Percentiles rank a stretch among this genome's conserved stretches.
These are phyloP conservation scores for Lentinus tigrinus DNA, from an alignment of 768 basidiomycete genomes.

Conservation along the genomic window DNA sequence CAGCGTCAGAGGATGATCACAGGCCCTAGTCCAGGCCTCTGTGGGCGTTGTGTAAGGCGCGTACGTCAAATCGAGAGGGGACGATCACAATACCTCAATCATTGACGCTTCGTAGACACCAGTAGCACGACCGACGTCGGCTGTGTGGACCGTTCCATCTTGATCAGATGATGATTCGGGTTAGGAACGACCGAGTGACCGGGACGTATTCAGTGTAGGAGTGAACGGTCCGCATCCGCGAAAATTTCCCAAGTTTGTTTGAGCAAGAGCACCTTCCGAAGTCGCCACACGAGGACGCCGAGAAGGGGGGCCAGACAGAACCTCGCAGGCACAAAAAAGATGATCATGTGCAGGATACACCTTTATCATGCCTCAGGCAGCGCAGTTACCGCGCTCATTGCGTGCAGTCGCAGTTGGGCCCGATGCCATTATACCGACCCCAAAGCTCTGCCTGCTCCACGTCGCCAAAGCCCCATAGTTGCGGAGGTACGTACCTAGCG, in stretches of 20 bases:
- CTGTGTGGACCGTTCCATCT: background rate
- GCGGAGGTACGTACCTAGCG: too few relatives aligned
- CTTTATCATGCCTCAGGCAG: conserved; percentile 1
- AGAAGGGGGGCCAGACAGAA: background rate
- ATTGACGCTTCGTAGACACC: background rate
- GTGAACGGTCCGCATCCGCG: conserved; percentile 2
- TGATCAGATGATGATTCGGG: background rate
- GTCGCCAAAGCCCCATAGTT: too few relatives aligned
- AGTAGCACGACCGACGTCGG: background rate
- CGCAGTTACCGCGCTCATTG: background rate
- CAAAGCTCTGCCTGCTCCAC: too few relatives aligned
- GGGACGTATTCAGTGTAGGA: background rate
- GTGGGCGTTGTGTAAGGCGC: conserved; percentile 11
- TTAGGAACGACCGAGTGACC: background rate
- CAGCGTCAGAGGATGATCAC: background rate
- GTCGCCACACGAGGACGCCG: background rate
- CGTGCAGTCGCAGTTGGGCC: background rate
- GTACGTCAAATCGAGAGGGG: conserved; percentile 6
- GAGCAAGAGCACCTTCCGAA: background rate
- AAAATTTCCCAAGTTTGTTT: background rate
- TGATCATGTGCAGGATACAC: background rate
- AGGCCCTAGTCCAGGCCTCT: conserved; percentile 4
- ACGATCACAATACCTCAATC: conserved; percentile 6
- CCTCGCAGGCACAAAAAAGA: background rate
- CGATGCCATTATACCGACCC: too few relatives aligned